Base-by-base conservation (phyloP, 169 alveolate species). In the Cardiosporidium cionae region DNA sequence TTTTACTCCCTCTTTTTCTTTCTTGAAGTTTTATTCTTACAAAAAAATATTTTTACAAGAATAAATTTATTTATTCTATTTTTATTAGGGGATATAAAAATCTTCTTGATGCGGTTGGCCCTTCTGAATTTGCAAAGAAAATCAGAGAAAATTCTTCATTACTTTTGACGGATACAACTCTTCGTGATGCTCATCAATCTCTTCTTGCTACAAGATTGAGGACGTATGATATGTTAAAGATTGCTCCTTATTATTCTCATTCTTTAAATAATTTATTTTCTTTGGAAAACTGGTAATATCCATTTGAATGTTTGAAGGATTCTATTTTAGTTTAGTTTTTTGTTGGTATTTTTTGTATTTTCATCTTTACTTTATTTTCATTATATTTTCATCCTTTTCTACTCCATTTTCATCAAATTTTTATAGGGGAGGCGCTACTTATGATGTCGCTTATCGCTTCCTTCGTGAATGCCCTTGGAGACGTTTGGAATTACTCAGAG, bases 391-490 rank as follows among this genome's bases (percentile, higher is more conserved):
- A 64, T 64, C 9, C 33, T 3, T 64, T 25, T 64, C 28, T 58
- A 16, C 67, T 3, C 23, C 67, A 29, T 58, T 1, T 5, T 1
- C 31, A 7, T 58, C 1, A 1, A 4, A 33, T 5, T 23, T 4
- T 52, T 3, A 6, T 22, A 65, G 72, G 72, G 74, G 74, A 3
- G 74, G 74, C 3, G 74, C 74, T 29, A 68, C 74, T 6, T 68
- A 44, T 29, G 74, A 68, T 65, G 74, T 68, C 3, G 62, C 65
- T 7, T 68, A 68, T 9, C 74, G 74, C 7, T 68, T 68, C 9
- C 74, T 68, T 34, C 74, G 74, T 31, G 74, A 68, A 65, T 68
- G 52, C 0, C 74, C 74, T 64, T 68, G 74, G 74, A 28, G 44
- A 31, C 62, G 74, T n/a, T 65, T 68, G 74, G 65, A 68, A 65